Base-by-base conservation (phyloP, 345 rosid genomes). In the Rhizophora mangle region DNA sequence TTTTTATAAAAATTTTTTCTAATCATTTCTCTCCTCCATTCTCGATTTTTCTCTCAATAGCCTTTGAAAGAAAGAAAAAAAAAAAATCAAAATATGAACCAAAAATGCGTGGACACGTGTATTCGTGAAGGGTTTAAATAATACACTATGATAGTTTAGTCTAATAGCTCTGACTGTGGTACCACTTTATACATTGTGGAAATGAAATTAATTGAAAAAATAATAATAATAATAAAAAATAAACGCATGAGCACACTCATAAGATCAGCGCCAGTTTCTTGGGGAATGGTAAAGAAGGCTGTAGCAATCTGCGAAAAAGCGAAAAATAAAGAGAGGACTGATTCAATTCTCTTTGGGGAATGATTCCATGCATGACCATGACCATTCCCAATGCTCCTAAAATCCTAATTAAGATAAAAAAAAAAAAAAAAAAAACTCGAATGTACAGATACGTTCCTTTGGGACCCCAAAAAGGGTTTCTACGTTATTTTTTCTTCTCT, bases 241-340 rank as follows among this genome's bases (percentile, higher is more conserved):
- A 49, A 60, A 56, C 60, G 29, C 49, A 43, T 43, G 49, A 43
- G 49, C 49, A 43, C 18, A 43, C 65, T 52, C 53, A 22, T 24
- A 62, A 76, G 62, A 68, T 57, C 22, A 68, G 43, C 81, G 82
- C 81, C 76, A 78, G 68, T 83, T 83, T 84, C 81, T 88, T 76
- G 92, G 89, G 85, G 83, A 84, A 64, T 81, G 92, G 83, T 84
- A 88, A 88, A 88, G 89, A 85, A 82, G 74, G 85, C 86, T 83
- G 87, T 68, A 70, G 72, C 76, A 73, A 63, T 55, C 82, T 78
- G 84, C 70, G 84, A 81, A 81, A 85, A 85, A 82, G 80, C 78
- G 78, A 82, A 84, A 83, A 72, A 71, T 72, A 72, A 56, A 58
- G 79, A 74, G 73, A 58, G 78, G 70, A 71, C 71, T 75, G 80